These are phyloP conservation scores for Solanum chmielewskii DNA, from an alignment of 257 asterid species.

Conservation along the genomic window DNA sequence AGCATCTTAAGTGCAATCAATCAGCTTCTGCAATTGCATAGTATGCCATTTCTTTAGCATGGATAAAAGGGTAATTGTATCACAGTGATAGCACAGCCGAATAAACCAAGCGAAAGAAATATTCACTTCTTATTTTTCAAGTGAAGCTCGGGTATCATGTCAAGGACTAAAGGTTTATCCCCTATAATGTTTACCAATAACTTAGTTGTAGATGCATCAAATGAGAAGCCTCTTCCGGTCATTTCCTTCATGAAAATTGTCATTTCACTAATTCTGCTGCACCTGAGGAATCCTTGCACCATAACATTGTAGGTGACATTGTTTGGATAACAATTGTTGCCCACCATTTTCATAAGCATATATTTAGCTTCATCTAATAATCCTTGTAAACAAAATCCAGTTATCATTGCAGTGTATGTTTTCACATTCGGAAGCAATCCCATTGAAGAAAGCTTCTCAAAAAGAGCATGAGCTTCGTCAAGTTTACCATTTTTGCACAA, in stretches of 20 bases:
- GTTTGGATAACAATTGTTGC: neutral
- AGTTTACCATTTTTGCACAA: neutral
- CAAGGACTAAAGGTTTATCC: neutral
- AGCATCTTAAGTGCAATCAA: neutral
- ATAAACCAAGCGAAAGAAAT: neutral
- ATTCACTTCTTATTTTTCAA: neutral
- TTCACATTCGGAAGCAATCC: neutral
- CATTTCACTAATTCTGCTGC: neutral
- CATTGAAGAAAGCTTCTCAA: neutral
- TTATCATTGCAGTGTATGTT: neutral
- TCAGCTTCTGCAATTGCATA: neutral
- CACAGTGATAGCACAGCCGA: neutral
- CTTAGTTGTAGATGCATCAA: neutral
- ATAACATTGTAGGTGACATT: neutral
- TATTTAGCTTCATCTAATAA: neutral
- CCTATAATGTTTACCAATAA: neutral
- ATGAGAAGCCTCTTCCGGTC: neutral
- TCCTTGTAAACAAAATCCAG: neutral
- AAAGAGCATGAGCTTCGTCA: neutral
- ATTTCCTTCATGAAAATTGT: neutral
- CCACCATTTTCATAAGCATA: neutral
- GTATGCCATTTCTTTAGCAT: too few relatives aligned
- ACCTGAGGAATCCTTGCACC: neutral
- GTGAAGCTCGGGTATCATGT: neutral
- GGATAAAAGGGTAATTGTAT: neutral